These are phyloP conservation scores for Lactuca sativa DNA, from an alignment of 129 eudicot species.

Conservation along the genomic window DNA sequence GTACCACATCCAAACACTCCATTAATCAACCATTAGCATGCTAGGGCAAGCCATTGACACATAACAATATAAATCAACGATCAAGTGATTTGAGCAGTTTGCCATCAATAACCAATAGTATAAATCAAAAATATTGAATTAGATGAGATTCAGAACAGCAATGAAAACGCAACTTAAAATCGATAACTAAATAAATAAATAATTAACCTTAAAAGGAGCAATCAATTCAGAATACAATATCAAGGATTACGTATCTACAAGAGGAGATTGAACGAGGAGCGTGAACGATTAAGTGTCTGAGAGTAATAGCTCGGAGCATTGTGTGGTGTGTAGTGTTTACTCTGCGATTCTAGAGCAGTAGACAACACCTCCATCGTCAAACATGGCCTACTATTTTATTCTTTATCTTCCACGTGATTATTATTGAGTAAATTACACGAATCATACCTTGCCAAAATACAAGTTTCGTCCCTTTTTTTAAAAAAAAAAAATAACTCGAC, in stretches of 20 bases:
- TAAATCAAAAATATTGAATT: not conserved
- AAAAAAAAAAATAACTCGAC: too few species aligned
- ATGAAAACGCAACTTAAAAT: not conserved
- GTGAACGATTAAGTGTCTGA: not conserved
- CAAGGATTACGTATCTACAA: slow-evolving; percentile 25
- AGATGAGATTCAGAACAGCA: not conserved
- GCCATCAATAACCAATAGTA: not conserved
- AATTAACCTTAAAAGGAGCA: not conserved
- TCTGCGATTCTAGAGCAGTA: slow-evolving; percentile 1
- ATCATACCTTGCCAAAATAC: too few species aligned
- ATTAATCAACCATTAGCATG: not conserved
- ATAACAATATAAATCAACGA: slow-evolving; percentile 8
- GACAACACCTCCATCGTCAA: slow-evolving; percentile 14
- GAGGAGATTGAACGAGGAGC: slow-evolving; percentile 30
- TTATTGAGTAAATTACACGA: too few species aligned
- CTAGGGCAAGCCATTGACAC: not conserved
- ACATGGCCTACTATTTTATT: not conserved
- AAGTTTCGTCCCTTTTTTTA: too few species aligned
- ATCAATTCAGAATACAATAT: not conserved
- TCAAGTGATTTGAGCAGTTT: slow-evolving; percentile 10
- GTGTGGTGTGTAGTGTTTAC: not conserved
- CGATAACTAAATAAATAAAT: not conserved
- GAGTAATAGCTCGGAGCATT: slow-evolving; percentile 9
- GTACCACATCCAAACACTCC: not conserved
- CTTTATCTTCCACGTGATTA: too few species aligned